Conservation (phyloP, 2,329 filamentous ascomycete species). For the Xylaria sp. region DNA sequence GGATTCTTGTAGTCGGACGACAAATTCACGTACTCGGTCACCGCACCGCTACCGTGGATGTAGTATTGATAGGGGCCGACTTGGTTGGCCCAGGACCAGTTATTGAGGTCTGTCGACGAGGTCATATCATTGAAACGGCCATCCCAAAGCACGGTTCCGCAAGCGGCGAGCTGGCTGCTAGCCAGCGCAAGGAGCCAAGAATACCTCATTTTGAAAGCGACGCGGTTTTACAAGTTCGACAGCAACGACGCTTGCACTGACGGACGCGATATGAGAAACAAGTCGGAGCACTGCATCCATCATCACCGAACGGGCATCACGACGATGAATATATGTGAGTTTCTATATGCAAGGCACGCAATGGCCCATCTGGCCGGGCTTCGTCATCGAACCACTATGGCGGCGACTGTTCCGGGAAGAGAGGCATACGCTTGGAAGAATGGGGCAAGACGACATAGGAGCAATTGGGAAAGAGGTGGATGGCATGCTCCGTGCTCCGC, state of each 20-base stretch:
- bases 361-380: neutral
- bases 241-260: neutral
- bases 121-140: conserved; percentile 68
- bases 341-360: neutral
- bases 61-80: conserved; percentile 77
- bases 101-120: conserved; percentile 63
- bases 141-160: conserved; percentile 67
- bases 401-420: neutral
- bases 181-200: conserved; percentile 40
- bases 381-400: conserved; percentile 13
- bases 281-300: neutral
- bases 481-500: conserved; percentile 37
- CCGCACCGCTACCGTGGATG: conserved; percentile 71
- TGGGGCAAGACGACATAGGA: neutral
- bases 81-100: conserved; percentile 72
- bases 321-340: conserved; percentile 11
- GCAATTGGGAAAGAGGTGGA: conserved; percentile 25
- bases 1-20: conserved; percentile 72
- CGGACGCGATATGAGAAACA: neutral
- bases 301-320: neutral
- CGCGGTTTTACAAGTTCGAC: neutral
- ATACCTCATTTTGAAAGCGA: conserved; percentile 40
- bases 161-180: conserved; percentile 45
- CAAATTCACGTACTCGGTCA: conserved; percentile 71
- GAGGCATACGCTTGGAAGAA: neutral